Evolutionary conservation across 192 early-diverging fungal genomes (phyloP).

Genomic region (Coemansia sp.): DNA sequence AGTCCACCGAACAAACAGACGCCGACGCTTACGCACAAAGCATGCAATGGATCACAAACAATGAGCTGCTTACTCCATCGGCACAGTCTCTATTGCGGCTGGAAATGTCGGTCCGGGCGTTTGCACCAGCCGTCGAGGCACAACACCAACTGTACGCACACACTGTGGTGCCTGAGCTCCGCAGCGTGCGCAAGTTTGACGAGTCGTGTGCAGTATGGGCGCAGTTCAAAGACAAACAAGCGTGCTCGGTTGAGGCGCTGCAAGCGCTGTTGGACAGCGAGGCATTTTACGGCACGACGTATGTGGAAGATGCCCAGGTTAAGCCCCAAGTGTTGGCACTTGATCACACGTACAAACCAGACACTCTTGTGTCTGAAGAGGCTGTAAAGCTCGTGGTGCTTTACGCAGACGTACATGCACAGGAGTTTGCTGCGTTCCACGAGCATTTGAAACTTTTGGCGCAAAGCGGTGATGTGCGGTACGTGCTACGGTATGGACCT

Average conservation of each 20-base stretch:
- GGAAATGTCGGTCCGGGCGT: slow-evolving; percentile 65
- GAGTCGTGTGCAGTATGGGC: slow-evolving; percentile 64
- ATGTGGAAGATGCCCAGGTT: slow-evolving; percentile 32
- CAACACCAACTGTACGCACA: slow-evolving; percentile 80
- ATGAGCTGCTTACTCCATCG: slow-evolving; percentile 44
- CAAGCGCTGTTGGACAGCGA: slow-evolving; percentile 47
- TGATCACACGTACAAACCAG: slow-evolving; percentile 60
- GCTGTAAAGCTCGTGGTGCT: slow-evolving; percentile 56
- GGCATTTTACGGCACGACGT: slow-evolving; percentile 39
- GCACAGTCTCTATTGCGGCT: slow-evolving; percentile 65
- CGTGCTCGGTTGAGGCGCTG: slow-evolving; percentile 58
- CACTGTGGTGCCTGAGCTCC: slow-evolving; percentile 61
- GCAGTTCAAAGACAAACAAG: slow-evolving; percentile 69
- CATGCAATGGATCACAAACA: slow-evolving; percentile 54
- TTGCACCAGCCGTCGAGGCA: slow-evolving; percentile 80
- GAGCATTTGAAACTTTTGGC: slow-evolving; percentile 55
- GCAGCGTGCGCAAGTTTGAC: slow-evolving; percentile 55
- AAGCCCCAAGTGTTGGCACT: slow-evolving; percentile 52
- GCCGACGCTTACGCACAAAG: slow-evolving; percentile 56
- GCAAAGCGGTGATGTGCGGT: slow-evolving; percentile 53
- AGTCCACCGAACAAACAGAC: slow-evolving; percentile 26
- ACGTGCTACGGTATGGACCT: slow-evolving; percentile 76
- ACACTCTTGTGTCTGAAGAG: background rate
- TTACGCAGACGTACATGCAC: slow-evolving; percentile 72
- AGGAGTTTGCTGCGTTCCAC: slow-evolving; percentile 63